Base-by-base conservation (phyloP, 129 eudicot genomes). In the carrot (Daucus carota) region DNA sequence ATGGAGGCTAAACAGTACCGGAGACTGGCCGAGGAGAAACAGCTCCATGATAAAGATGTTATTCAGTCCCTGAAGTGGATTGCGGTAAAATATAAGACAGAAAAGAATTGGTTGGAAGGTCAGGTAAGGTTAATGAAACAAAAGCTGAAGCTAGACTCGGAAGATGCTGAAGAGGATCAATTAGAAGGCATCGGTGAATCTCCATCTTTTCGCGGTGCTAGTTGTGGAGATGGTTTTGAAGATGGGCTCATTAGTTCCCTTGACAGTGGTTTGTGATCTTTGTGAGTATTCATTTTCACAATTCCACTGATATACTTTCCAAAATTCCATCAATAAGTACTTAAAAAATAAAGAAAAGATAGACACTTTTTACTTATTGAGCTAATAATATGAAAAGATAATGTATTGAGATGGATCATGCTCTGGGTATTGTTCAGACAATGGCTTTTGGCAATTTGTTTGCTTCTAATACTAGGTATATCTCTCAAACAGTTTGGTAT, bases 51-150 rank as follows among this genome's bases (percentile, higher is more conserved):
- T 84, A 93, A 94, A 76, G 90, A 89, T 33, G 93, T 91, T 14
- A 94, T 94, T 52, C 85, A 82, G 34, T 94, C 90, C 3, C 75
- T 94, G 75, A 87, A 85, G 82, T 91, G 96, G 97, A 89, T 91
- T 26, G 87, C 84, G n/a, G 65, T 81, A 85, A 85, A 86, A 44
- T 93, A 91, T 46, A 92, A 91, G 71, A 81, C 89, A 6, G 92
- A 89, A 50, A 85, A 90, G 76, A 79, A 84, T 68, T 3, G 86
- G 6, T 75, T 89, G 80, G 96, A 90, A 52, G 62, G 22, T 52
- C 62, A 52, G 62, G 62, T 52, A 18, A 22, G 4, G 62, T 52
- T 52, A 22, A 52, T 52, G 62, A 52, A 52, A 52, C 62, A 52
- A 22, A 52, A 52, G 14, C 8, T 52, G 9, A 22, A 52, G 29